A percentile compares a stretch with the other conserved stretches of the same genome.
Conservation (phyloP, 306 rosid species). For the Geum urbanum region DNA sequence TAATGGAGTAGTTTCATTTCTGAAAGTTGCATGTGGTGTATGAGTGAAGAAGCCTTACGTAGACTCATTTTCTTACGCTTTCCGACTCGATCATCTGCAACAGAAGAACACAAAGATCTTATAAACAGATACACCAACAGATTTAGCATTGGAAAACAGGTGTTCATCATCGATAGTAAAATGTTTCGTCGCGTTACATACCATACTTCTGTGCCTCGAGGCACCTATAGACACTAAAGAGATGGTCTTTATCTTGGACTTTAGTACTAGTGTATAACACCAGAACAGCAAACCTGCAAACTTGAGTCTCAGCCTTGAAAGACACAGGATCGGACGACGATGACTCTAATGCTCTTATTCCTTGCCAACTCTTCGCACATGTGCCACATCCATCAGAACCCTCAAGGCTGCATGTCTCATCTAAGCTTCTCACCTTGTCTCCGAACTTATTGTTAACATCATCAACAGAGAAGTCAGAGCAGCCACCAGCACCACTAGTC, state of each 20-base stretch:
- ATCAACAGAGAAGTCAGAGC: constrained; percentile 40
- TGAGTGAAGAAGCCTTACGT: constrained; percentile 9
- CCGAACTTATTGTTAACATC: constrained; percentile 33
- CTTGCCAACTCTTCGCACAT: constrained; percentile 31
- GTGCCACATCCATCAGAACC: constrained; percentile 29
- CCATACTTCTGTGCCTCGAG: constrained; percentile 24
- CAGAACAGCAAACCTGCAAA: constrained; percentile 41
- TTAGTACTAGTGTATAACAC: constrained; percentile 29
- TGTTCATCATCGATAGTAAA: not conserved
- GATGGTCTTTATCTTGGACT: constrained; percentile 14
- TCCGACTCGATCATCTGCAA: not conserved
- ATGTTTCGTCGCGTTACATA: constrained; percentile 7
- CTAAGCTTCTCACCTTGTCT: constrained; percentile 23
- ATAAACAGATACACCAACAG: not conserved
- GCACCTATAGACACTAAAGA: constrained; percentile 29
- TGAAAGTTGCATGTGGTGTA: not conserved
- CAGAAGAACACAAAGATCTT: not conserved
- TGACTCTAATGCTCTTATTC: constrained; percentile 16
- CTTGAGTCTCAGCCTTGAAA: constrained; percentile 10
- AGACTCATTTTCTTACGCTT: constrained; percentile 5
- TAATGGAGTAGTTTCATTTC: not conserved
- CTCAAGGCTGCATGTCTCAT: constrained; percentile 22
- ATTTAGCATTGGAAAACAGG: not conserved
- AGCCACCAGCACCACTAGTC: constrained; percentile 38
- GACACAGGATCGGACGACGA: not conserved